Conservation (phyloP, 192 early-diverging fungal species). For the Phycomyces blakesleeanus region DNA sequence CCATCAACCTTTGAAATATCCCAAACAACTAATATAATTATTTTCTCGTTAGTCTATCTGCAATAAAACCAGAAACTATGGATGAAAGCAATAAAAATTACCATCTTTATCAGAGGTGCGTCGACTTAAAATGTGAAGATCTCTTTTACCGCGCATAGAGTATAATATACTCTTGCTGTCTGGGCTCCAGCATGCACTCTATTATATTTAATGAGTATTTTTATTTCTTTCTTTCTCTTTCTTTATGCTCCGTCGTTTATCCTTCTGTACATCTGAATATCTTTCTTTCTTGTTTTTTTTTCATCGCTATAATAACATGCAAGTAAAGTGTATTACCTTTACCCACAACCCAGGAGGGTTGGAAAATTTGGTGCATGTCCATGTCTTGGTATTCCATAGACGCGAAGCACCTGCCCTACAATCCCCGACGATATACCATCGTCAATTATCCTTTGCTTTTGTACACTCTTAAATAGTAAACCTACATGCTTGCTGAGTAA, state of each 20-base stretch:
- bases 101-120: slow-evolving; percentile 8
- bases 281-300: no score
- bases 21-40: no score
- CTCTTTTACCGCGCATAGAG: slow-evolving; percentile 40
- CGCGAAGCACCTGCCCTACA: slow-evolving; percentile 32
- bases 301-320: no score
- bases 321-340: no score
- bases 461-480: background rate
- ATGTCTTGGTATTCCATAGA: slow-evolving; percentile 50
- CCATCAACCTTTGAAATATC: no score
- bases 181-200: slow-evolving; percentile 60
- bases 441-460: background rate
- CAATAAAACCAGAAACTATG: no score
- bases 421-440: background rate
- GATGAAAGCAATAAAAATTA: background rate
- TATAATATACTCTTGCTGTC: slow-evolving; percentile 55
- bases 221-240: no score
- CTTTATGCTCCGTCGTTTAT: no score
- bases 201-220: background rate
- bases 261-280: no score
- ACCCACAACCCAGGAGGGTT: slow-evolving; percentile 33
- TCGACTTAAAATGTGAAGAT: slow-evolving; percentile 37
- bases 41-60: no score
- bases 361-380: slow-evolving; percentile 28
- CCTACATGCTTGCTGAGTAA: slow-evolving; percentile 40